Base-by-base conservation (phyloP, 2,329 filamentous ascomycete species). In the Colletotrichum somersetense region DNA sequence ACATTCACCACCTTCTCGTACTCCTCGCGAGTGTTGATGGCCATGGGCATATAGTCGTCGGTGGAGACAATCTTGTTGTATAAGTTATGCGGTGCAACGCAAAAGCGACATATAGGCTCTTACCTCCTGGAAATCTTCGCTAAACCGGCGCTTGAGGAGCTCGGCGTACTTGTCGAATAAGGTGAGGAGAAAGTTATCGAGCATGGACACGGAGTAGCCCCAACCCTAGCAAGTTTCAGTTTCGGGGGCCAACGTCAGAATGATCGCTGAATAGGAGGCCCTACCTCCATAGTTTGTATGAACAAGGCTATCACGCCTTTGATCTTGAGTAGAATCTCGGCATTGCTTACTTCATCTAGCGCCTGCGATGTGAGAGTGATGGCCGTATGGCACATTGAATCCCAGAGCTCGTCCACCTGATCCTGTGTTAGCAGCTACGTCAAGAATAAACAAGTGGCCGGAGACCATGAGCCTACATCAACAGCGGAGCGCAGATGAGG, bases 1-100 rank as follows among this genome's bases (percentile, higher is more conserved):
- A 98, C 95, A 73, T 95, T 96, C 75, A 98, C 90, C 46, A 99
- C 96, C 78, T 98, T 97, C 77, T 97, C 94, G 79, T 97, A 98
- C 78, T 98, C 95, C 77, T 97, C 95, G 20, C 88, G 83, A 26
- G 92, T 95, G 77, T 95, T 94, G 80, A 98, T 97, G 1, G 94
- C 93, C 96, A 99, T 98, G 2, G 96, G 97, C 96, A 99, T 99
- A 82, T 99, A 99, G 81, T 99, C 96, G 80, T 99, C 96, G 0
- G 94, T 98, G n/a, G 93, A 91, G 20, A 92, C 89, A 77, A 91
- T 91, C 88, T 90, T 68, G 5, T 44, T 12, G 35, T n/a, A 62
- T 38, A 38, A 66, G 79, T 48, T 76, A 33, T 68, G 59, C 46
- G 66, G 23, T 67, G 53, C 38, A 23, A 66, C n/a, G 62, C 66